phyloP scores from a whole-genome alignment of 2,329 filamentous ascomycete species.

The Pyrenochaeta sp. region DNA sequence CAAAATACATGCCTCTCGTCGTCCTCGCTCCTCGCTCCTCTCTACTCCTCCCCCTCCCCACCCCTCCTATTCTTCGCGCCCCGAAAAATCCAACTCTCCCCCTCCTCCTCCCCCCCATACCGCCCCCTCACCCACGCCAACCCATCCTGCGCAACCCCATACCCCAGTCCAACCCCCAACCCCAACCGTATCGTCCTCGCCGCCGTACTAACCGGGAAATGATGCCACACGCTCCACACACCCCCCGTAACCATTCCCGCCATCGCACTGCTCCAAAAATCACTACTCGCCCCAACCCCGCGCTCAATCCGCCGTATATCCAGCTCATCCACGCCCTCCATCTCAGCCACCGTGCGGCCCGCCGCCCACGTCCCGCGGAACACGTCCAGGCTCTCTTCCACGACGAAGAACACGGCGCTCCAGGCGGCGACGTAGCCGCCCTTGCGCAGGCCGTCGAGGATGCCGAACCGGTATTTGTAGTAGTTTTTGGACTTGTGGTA shows the following conservation, averaged over 20 bases:
- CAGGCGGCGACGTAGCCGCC: slow-evolving; percentile 74
- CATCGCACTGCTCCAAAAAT: slow-evolving; percentile 81
- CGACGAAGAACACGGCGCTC: slow-evolving; percentile 76
- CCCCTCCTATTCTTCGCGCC: slow-evolving; percentile 43
- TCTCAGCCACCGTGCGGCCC: slow-evolving; percentile 50
- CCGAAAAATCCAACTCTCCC: slow-evolving; percentile 53
- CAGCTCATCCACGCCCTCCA: slow-evolving; percentile 47
- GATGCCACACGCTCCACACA: slow-evolving; percentile 83
- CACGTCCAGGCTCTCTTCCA: slow-evolving; percentile 86
- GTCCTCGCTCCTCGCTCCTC: no score
- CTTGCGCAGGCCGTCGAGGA: slow-evolving; percentile 80
- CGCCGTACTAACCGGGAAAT: slow-evolving; percentile 73
- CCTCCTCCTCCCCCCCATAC: slow-evolving; percentile 60
- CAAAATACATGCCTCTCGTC: no score
- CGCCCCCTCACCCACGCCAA: slow-evolving; percentile 74
- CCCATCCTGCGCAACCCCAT: slow-evolving; percentile 81
- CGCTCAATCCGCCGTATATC: slow-evolving; percentile 34
- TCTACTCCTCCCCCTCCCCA: not conserved
- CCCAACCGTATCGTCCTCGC: slow-evolving; percentile 77
- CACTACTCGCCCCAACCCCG: slow-evolving; percentile 55
- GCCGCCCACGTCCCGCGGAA: slow-evolving; percentile 58
- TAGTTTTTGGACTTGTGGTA: slow-evolving; percentile 99
- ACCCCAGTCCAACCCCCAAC: slow-evolving; percentile 77
- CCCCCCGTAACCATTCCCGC: slow-evolving; percentile 87
- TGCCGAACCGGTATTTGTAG: slow-evolving; percentile 76